A percentile compares a stretch with the other conserved stretches of the same genome.
Evolutionary conservation across 2,329 filamentous ascomycete species (phyloP).

Genomic region (Colletotrichum neosansevieriae): DNA sequence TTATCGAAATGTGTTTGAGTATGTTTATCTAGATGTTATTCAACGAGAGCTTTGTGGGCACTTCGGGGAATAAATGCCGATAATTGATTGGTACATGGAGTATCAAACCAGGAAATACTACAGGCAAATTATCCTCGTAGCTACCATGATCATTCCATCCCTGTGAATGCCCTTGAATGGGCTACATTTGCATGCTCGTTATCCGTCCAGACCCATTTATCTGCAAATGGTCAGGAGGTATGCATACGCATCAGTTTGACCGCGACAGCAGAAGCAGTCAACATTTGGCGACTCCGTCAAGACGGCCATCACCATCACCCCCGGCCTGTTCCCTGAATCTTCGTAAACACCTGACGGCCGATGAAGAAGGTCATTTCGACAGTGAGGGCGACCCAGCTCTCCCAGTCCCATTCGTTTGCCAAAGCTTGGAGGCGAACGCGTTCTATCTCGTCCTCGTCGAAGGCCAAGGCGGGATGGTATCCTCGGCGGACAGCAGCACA

Average conservation of each 20-base stretch:
- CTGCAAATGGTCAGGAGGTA: neutral
- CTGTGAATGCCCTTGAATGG: neutral
- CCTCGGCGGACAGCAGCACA: slow-evolving; percentile 1
- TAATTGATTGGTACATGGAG: neutral
- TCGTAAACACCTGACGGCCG: neutral
- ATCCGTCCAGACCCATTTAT: neutral
- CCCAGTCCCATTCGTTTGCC: neutral
- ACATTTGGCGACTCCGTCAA: neutral
- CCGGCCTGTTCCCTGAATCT: neutral
- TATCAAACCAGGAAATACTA: neutral
- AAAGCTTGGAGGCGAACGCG: neutral
- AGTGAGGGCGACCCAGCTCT: neutral
- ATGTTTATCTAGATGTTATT: neutral
- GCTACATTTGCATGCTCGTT: neutral
- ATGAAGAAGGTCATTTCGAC: neutral
- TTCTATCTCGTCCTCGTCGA: neutral
- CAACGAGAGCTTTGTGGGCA: neutral
- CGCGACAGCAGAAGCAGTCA: neutral
- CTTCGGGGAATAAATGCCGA: neutral
- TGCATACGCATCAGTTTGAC: neutral
- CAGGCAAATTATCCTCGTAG: neutral
- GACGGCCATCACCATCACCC: neutral
- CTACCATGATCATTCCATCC: neutral
- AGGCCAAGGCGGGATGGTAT: neutral
- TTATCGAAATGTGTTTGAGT: neutral